Evolutionary conservation across 371 early-diverging fungal genomes (phyloP).

Genomic region (Mortierella sp.): DNA sequence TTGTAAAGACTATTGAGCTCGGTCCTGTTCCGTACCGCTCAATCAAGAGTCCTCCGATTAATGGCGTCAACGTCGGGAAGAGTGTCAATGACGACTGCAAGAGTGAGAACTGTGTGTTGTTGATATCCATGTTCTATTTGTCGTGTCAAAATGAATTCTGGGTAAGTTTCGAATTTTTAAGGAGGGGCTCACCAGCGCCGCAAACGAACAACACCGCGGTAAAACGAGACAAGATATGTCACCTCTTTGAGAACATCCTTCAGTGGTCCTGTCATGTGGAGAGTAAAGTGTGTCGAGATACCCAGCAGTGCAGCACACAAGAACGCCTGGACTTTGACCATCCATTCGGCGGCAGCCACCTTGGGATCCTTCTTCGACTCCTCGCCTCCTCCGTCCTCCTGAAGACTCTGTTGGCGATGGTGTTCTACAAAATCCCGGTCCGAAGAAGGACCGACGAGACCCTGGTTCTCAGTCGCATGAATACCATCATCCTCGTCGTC

Average conservation of each 20-base stretch:
- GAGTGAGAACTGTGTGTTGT: slow-evolving; percentile 59
- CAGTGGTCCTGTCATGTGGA: slow-evolving; percentile 43
- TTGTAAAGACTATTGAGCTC: slow-evolving; percentile 58
- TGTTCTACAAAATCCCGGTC: slow-evolving; percentile 18
- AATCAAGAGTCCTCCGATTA: slow-evolving; percentile 56
- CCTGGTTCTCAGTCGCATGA: slow-evolving; percentile 34
- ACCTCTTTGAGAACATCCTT: slow-evolving; percentile 56
- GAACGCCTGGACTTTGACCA: slow-evolving; percentile 40
- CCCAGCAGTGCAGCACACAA: slow-evolving; percentile 50
- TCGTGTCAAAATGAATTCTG: too few species aligned
- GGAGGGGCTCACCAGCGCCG: too few species aligned
- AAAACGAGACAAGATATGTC: not conserved
- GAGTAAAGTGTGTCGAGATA: slow-evolving; percentile 42
- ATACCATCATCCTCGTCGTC: slow-evolving; percentile 20
- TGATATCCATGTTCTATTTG: slow-evolving; percentile 49
- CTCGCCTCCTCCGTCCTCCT: not conserved
- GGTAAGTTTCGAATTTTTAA: too few species aligned
- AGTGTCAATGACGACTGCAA: slow-evolving; percentile 57
- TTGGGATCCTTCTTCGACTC: not conserved
- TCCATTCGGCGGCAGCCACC: slow-evolving; percentile 21
- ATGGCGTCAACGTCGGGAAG: slow-evolving; percentile 56
- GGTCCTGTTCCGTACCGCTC: slow-evolving; percentile 59
- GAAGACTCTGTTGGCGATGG: slow-evolving; percentile 9
- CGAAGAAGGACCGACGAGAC: slow-evolving; percentile 22
- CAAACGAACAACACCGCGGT: too few species aligned